phyloP scores from a whole-genome alignment of 1,284 basidiomycete species.

The Abortiporus biennis region DNA sequence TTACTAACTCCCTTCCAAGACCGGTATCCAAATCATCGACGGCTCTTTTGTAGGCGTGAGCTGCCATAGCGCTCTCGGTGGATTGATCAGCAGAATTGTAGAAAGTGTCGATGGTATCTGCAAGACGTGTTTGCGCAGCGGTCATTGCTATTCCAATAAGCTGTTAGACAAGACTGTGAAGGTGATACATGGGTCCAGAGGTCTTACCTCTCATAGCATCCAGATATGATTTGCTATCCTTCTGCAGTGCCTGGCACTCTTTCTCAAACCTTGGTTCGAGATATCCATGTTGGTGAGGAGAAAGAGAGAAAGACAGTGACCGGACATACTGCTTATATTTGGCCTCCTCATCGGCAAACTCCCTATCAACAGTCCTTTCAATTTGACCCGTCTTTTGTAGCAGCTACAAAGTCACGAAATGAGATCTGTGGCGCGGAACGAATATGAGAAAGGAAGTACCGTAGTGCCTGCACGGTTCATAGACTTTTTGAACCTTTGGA shows the following conservation, averaged over 20 bases:
- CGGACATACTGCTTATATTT: constrained; percentile 83
- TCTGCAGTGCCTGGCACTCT: constrained; percentile 87
- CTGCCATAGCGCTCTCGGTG: constrained; percentile 94
- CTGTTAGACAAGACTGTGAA: constrained; percentile 1
- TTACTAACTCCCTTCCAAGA: constrained; percentile 80
- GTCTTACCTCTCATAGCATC: constrained; percentile 86
- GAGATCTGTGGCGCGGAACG: constrained; percentile 3
- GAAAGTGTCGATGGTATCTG: constrained; percentile 92
- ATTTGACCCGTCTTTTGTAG: constrained; percentile 98
- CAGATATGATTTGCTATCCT: constrained; percentile 92
- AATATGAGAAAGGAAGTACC: constrained; percentile 30
- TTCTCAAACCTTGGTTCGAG: constrained; percentile 74
- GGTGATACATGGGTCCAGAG: background rate
- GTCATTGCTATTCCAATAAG: constrained; percentile 77
- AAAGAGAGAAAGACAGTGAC: background rate
- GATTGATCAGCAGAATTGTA: constrained; percentile 82
- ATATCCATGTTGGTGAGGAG: constrained; percentile 6
- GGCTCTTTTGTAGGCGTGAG: constrained; percentile 92
- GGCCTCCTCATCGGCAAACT: constrained; percentile 89
- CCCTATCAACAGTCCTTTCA: constrained; percentile 90
- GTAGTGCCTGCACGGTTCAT: constrained; percentile 92
- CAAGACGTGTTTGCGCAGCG: constrained; percentile 87
- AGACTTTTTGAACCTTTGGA: constrained; percentile 84
- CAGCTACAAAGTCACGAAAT: constrained; percentile 41
- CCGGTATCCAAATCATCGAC: constrained; percentile 91